Base-by-base conservation (phyloP, 2,329 filamentous ascomycete species). In the Chaetomium sp. region DNA sequence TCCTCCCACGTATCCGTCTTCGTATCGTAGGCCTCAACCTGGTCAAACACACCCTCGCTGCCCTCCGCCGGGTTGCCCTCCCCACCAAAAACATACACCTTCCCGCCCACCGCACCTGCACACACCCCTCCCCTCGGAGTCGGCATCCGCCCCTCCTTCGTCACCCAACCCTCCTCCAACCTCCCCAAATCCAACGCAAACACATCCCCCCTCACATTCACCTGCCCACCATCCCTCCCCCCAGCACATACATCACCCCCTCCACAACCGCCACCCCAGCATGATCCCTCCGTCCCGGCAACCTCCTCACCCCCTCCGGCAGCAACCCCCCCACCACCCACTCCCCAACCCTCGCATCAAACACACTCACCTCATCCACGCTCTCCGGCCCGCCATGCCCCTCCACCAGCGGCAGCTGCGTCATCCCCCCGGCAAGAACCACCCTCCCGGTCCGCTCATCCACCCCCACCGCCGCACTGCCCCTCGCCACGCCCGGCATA, bases 91-190 rank as follows among this genome's bases (percentile, higher is more conserved):
- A 57, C 55, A 31, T 31, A 57, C 25, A 57, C 55, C 35, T 42
- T 56, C 23, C 54, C 54, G 5, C 5, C 21, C 12, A 56, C 54
- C n/a, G 23, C 54, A 13, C n/a, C 54, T 8, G 54, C 54, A 27
- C 54, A 42, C 21, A 56, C 54, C 12, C 54, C 54, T 1, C 54
- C 54, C 54, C 54, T 56, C 33, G 54, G n/a, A 10, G 54, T 56
- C 33, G 54, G 54, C 54, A 56, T 56, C 5, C 21, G 16, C 13
- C 54, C 54, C 33, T 8, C 16, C 33, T 56, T 56, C 2, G 54
- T 56, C 33, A 42, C 54, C 54, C 54, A 56, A 21, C 54, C 54
- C 54, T 56, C 38, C 54, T 19, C 54, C 21, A 56, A 25, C 33
- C 54, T 10, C 21, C 54, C 33, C 12, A 56, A 42, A 42, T 56